A percentile compares a stretch with the other conserved stretches of the same genome.
These are phyloP conservation scores for Pyrenophora seminiperda DNA, from an alignment of 2,329 filamentous ascomycete genomes.

Conservation along the genomic window DNA sequence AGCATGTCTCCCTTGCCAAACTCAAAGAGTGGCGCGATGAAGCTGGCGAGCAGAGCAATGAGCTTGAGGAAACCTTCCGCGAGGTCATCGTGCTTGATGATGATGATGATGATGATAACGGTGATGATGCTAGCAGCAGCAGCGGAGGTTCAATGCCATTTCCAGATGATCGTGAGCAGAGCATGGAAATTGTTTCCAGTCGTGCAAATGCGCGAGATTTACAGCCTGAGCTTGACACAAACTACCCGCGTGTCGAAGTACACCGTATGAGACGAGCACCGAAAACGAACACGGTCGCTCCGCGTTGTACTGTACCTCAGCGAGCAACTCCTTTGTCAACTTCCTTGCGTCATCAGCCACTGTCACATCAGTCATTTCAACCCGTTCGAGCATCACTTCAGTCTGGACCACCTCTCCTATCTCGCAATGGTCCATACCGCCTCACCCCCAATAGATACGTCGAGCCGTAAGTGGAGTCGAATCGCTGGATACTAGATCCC, in stretches of 20 bases:
- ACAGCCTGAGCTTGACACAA: slow-evolving; percentile 29
- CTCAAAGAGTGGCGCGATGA: slow-evolving; percentile 68
- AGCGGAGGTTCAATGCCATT: slow-evolving; percentile 28
- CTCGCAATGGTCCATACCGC: slow-evolving; percentile 13
- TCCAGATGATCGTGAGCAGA: slow-evolving; percentile 35
- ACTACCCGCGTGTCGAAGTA: slow-evolving; percentile 19
- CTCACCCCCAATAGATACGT: slow-evolving; percentile 15
- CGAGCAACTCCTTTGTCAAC: slow-evolving; percentile 9
- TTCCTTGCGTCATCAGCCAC: slow-evolving; percentile 13
- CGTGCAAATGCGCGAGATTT: slow-evolving; percentile 42
- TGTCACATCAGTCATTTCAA: slow-evolving; percentile 11
- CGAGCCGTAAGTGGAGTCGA: slow-evolving; percentile 26
- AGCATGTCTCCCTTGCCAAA: slow-evolving; percentile 60
- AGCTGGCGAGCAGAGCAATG: slow-evolving; percentile 55
- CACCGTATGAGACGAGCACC: slow-evolving; percentile 24
- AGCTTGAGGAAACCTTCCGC: slow-evolving; percentile 65
- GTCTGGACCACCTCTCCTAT: slow-evolving; percentile 4
- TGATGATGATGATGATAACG: slow-evolving; percentile 60
- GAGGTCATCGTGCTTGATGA: slow-evolving; percentile 69
- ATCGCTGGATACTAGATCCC: neutral
- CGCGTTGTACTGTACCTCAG: slow-evolving; percentile 18
- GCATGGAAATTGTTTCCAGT: slow-evolving; percentile 42
- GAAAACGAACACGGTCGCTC: slow-evolving; percentile 33
- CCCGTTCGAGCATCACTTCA: slow-evolving; percentile 6
- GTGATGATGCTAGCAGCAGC: slow-evolving; percentile 33